Conservation (phyloP, 75 land plant genomes). For the Adiantum capillusveneris region DNA sequence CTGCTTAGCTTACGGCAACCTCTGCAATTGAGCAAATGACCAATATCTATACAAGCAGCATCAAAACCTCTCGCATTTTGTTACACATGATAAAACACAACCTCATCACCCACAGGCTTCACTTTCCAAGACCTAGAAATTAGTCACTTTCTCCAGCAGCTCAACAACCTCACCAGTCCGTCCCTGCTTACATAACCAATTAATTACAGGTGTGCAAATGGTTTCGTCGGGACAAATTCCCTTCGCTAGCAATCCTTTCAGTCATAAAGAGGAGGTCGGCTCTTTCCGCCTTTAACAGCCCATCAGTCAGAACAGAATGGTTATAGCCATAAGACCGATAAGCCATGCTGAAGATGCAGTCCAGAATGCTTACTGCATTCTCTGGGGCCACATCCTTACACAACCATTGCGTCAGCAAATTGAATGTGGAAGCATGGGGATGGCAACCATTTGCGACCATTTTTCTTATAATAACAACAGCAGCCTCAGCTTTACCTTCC, state of each 20-base stretch:
- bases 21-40: too few relatives aligned
- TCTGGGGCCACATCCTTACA: conserved; percentile 15
- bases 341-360: neutral
- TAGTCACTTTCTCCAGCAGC: neutral
- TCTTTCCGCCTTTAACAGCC: neutral
- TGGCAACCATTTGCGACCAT: conserved; percentile 41
- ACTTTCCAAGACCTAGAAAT: too few relatives aligned
- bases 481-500: conserved; percentile 30
- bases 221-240: neutral
- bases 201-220: neutral
- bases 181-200: neutral
- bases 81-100: too few relatives aligned
- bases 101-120: too few relatives aligned
- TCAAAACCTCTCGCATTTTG: too few relatives aligned
- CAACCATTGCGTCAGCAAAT: conserved; percentile 36
- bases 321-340: neutral
- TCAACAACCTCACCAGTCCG: neutral
- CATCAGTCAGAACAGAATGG: neutral
- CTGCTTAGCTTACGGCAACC: too few relatives aligned
- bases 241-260: neutral
- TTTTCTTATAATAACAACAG: conserved; percentile 34
- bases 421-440: conserved; percentile 39
- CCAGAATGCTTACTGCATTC: neutral
- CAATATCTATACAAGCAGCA: too few relatives aligned
- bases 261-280: neutral